Conservation (phyloP, 2,329 filamentous ascomycete genomes). For the Fusarium pseudoanthophilum region DNA sequence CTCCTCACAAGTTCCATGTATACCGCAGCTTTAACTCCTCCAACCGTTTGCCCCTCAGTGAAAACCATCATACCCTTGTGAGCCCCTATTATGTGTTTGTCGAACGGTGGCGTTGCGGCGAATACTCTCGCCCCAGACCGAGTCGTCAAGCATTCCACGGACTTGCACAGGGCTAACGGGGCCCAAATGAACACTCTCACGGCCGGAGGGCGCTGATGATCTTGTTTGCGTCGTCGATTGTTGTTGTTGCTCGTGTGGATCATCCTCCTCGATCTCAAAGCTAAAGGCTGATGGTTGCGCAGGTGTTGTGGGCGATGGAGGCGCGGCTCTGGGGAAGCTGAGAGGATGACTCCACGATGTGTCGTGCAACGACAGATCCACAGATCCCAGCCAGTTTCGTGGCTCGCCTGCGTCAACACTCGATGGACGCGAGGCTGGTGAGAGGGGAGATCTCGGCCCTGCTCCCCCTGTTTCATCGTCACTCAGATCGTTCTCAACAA, state of each 20-base stretch:
- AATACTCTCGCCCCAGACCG: conserved; percentile 93
- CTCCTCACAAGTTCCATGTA: neutral
- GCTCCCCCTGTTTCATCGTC: conserved; percentile 44
- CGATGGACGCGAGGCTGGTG: conserved; percentile 34
- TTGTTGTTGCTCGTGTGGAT: conserved; percentile 42
- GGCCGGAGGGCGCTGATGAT: conserved; percentile 62
- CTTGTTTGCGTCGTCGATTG: conserved; percentile 49
- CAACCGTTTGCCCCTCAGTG: conserved; percentile 32
- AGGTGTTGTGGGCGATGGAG: conserved; percentile 52
- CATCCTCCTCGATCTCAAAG: conserved; percentile 65
- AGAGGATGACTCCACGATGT: conserved; percentile 59
- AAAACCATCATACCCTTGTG: conserved; percentile 48
- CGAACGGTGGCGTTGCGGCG: conserved; percentile 82
- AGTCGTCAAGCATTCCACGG: conserved; percentile 86
- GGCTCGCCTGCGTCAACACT: conserved; percentile 50
- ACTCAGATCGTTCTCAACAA: conserved; percentile 81
- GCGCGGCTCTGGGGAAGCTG: conserved; percentile 62
- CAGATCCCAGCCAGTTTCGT: conserved; percentile 56
- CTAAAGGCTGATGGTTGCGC: conserved; percentile 68
- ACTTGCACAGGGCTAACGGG: conserved; percentile 70
- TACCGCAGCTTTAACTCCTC: conserved; percentile 26
- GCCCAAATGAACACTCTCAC: conserved; percentile 62
- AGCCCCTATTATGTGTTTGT: conserved; percentile 53
- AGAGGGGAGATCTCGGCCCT: conserved; percentile 38
- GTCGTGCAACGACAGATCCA: conserved; percentile 54